A percentile compares a stretch with the other conserved stretches of the same genome.
Conservation (phyloP, 129 eudicot species). For the Tagetes patula region DNA sequence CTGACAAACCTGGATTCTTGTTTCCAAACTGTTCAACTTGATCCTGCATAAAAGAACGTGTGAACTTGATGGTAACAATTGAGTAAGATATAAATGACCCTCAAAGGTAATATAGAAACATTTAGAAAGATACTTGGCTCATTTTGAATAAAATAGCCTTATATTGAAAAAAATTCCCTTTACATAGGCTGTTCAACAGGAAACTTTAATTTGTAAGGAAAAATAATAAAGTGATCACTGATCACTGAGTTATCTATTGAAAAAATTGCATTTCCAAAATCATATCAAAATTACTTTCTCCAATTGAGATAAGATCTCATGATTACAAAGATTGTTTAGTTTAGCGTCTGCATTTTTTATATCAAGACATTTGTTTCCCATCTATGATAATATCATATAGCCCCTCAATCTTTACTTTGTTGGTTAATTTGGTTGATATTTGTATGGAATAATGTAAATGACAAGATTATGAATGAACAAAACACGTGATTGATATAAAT, state of each 20-base stretch:
- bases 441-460: neutral
- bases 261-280: neutral
- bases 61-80: neutral
- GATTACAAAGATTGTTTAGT: neutral
- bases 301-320: neutral
- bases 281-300: neutral
- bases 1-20: slow-evolving; percentile 64
- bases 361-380: neutral
- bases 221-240: neutral
- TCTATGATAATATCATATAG: neutral
- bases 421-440: neutral
- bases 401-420: neutral
- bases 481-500: neutral
- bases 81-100: slow-evolving; percentile 12
- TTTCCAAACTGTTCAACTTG: slow-evolving; percentile 75
- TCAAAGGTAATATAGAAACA: slow-evolving; percentile 10
- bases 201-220: neutral
- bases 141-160: neutral
- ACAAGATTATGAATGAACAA: slow-evolving; percentile 7
- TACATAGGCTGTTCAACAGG: neutral
- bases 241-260: neutral
- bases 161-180: neutral
- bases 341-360: neutral
- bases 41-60: slow-evolving; percentile 44
- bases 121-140: neutral